phyloP scores from a whole-genome alignment of 1,284 basidiomycete genomes.

The Puccinia brachypodii region DNA sequence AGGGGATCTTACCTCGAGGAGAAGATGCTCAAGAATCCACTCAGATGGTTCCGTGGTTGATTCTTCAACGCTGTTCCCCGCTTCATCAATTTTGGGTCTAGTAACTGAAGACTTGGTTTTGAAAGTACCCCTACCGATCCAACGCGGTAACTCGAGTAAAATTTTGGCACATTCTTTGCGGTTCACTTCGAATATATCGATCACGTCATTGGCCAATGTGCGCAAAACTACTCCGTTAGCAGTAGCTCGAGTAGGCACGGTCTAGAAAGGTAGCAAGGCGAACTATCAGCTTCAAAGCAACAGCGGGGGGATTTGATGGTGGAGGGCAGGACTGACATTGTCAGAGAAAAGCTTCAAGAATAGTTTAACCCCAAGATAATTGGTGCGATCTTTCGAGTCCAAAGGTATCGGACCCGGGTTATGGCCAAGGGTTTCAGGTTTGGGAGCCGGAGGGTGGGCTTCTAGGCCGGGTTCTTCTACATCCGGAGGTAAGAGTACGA shows the following conservation, averaged over 20 bases:
- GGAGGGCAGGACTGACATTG: constrained; percentile 62
- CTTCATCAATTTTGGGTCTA: constrained; percentile 51
- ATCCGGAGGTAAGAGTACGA: constrained; percentile 81
- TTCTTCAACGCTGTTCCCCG: constrained; percentile 54
- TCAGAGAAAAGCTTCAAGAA: constrained; percentile 71
- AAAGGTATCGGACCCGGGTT: constrained; percentile 67
- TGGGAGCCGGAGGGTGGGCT: constrained; percentile 61
- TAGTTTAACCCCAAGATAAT: constrained; percentile 45
- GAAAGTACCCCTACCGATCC: constrained; percentile 80
- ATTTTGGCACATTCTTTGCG: constrained; percentile 89
- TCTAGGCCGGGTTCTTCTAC: constrained; percentile 73
- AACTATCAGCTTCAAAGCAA: not conserved
- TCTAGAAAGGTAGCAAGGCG: constrained; percentile 59
- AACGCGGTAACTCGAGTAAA: constrained; percentile 81
- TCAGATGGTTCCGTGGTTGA: constrained; percentile 50
- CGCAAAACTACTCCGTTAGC: constrained; percentile 78
- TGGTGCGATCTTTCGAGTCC: constrained; percentile 43
- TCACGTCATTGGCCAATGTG: constrained; percentile 73
- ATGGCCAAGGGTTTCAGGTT: constrained; percentile 68
- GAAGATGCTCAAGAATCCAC: constrained; percentile 73
- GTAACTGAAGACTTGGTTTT: constrained; percentile 59
- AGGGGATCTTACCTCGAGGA: constrained; percentile 67
- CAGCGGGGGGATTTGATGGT: not conserved
- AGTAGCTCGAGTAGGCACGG: constrained; percentile 72
- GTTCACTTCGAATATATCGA: constrained; percentile 93